These are phyloP conservation scores for Arachnomyces sp. DNA, from an alignment of 2,329 filamentous ascomycete species.

Conservation along the genomic window DNA sequence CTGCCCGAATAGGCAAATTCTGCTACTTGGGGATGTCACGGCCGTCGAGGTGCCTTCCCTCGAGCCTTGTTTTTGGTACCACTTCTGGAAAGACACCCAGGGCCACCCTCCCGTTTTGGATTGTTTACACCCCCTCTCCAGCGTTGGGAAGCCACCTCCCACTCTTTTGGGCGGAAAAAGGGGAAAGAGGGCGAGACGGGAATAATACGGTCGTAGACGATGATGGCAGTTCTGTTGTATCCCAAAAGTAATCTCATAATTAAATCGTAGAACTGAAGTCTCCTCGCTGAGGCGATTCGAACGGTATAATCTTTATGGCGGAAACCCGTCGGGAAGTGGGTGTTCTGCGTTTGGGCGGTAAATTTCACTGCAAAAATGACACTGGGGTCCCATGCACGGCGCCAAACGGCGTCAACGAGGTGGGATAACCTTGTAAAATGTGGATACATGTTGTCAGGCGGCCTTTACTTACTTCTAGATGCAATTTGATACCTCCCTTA, in stretches of 20 bases:
- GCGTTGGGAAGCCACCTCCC: slow-evolving; percentile 8
- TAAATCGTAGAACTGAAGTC: neutral
- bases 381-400: neutral
- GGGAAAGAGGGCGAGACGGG: neutral
- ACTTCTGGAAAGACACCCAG: slow-evolving; percentile 1
- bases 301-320: slow-evolving; percentile 4
- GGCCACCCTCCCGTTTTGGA: neutral
- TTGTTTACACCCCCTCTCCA: neutral
- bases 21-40: neutral
- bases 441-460: no score
- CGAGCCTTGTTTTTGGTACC: neutral
- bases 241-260: slow-evolving; percentile 3
- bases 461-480: no score
- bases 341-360: neutral
- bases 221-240: slow-evolving; percentile 4
- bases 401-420: neutral
- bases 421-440: neutral
- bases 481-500: no score
- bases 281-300: slow-evolving; percentile 3
- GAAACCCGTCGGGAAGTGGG: neutral
- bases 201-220: neutral
- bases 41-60: slow-evolving; percentile 2
- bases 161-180: slow-evolving; percentile 5
- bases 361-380: neutral
- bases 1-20: slow-evolving; percentile 10